Base-by-base conservation (phyloP, 768 basidiomycete genomes). In the Myochromella boudieri region DNA sequence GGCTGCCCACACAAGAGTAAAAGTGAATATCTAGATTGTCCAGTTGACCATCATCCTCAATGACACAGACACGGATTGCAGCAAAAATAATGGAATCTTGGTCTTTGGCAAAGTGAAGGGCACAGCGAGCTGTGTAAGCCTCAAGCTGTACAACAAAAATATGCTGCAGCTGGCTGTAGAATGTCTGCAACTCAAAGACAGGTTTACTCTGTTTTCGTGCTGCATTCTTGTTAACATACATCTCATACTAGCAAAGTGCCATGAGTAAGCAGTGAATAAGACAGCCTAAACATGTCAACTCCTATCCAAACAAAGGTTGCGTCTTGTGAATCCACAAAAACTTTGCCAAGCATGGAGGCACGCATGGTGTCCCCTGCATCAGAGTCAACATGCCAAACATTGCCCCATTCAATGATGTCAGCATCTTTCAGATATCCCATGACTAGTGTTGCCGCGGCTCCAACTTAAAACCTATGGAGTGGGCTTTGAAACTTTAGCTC, bases 21-120 rank as follows among this genome's bases (percentile, higher is more conserved):
- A 60, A 55, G 22, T 58, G 54, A 26, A 61, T 46, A 31, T 61
- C 57, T 0, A 61, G 55, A 1, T 49, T 44, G 1, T 4, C 2
- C 8, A 55, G 40, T 18, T 39, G 26, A 2, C 1, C 6, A 20
- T 52, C 51, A 20, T 44, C 44, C 15, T 56, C 36, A 25, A 62
- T 21, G 14, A 52, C 40, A 46, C 61, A 62, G 0, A 25, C 32
- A 1, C 37, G 33, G 15, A 67, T 56, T 21, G 59, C 59, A 0
- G 58, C 67, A 3, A 67, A 40, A 14, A 66, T 52, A 14, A 66
- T 21, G 0, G 51, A 55, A n/a, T 27, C 45, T 44, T 21, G 52
- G 36, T 15, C 33, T 37, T 2, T 7, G 15, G 3, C 8, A 22
- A 54, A 37, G 18, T 39, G 21, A 21, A 42, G 42, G 7, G 15